phyloP scores from a whole-genome alignment of 2,329 filamentous ascomycete species.

The Pseudopyricularia cyperi region DNA sequence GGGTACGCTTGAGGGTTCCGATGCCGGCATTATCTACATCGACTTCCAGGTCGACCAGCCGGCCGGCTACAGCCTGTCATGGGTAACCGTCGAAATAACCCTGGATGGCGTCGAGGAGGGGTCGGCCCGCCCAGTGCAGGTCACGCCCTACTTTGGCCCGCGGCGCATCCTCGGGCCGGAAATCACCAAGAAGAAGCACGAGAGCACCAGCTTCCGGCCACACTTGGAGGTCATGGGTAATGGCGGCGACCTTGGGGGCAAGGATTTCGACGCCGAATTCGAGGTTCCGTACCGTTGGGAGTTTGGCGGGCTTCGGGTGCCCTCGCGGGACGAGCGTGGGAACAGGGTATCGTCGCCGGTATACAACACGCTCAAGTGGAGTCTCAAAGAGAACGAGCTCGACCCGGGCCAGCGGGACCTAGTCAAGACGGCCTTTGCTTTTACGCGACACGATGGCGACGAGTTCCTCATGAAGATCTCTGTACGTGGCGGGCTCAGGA shows the following conservation, averaged over 20 bases:
- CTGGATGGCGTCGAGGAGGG: background rate
- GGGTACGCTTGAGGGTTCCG: background rate
- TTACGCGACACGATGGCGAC: background rate
- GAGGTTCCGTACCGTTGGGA: background rate
- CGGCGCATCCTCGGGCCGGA: background rate
- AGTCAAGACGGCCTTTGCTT: background rate
- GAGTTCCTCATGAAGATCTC: background rate
- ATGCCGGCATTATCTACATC: conserved; percentile 4
- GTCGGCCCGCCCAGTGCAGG: background rate
- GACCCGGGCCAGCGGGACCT: background rate
- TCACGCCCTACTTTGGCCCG: background rate
- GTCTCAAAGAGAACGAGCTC: background rate
- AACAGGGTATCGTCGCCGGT: background rate
- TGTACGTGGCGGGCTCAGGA: background rate
- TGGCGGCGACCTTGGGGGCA: background rate
- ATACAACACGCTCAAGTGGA: background rate
- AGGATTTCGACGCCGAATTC: background rate
- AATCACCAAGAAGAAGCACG: background rate
- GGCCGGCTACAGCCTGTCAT: background rate
- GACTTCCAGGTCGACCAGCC: conserved; percentile 1
- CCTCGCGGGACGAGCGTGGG: background rate
- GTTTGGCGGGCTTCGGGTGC: background rate
- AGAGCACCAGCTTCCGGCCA: background rate
- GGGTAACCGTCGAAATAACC: background rate
- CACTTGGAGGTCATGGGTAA: background rate